Percentiles rank a stretch among this genome's conserved stretches.
Conservation (phyloP, 164 flowering plant species). For the Kingdonia uniflora region DNA sequence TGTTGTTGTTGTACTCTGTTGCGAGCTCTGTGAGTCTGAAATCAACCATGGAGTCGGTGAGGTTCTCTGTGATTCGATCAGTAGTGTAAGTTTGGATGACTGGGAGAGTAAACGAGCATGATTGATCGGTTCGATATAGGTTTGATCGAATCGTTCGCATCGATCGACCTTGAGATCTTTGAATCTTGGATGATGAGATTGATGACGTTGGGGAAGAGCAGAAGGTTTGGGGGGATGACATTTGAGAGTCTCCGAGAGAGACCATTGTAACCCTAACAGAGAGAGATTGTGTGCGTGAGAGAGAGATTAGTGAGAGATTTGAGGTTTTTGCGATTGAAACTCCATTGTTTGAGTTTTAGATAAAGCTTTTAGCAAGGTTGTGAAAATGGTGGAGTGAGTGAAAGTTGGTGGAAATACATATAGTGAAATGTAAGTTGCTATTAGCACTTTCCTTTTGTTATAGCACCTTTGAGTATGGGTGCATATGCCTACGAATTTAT, state of each 20-base stretch:
- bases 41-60: constrained; percentile 75
- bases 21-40: constrained; percentile 64
- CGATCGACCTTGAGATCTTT: constrained; percentile 42
- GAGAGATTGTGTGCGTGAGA: too few relatives aligned
- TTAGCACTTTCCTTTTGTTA: too few relatives aligned
- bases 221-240: background rate
- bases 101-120: constrained; percentile 19
- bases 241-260: constrained; percentile 4
- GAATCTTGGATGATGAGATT: constrained; percentile 8
- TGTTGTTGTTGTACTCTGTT: constrained; percentile 12
- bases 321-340: too few relatives aligned
- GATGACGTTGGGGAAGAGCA: constrained; percentile 5
- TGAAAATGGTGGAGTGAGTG: too few relatives aligned
- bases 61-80: constrained; percentile 36
- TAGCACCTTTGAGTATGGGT: too few relatives aligned
- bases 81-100: too few relatives aligned
- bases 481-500: too few relatives aligned
- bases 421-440: too few relatives aligned
- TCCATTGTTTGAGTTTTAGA: too few relatives aligned
- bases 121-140: constrained; percentile 19
- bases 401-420: too few relatives aligned
- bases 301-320: too few relatives aligned
- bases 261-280: constrained; percentile 1
- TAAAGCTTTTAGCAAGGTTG: too few relatives aligned
- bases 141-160: constrained; percentile 87